phyloP scores from a whole-genome alignment of 176 grass and related monocot species.

The Ensete ventricosum region DNA sequence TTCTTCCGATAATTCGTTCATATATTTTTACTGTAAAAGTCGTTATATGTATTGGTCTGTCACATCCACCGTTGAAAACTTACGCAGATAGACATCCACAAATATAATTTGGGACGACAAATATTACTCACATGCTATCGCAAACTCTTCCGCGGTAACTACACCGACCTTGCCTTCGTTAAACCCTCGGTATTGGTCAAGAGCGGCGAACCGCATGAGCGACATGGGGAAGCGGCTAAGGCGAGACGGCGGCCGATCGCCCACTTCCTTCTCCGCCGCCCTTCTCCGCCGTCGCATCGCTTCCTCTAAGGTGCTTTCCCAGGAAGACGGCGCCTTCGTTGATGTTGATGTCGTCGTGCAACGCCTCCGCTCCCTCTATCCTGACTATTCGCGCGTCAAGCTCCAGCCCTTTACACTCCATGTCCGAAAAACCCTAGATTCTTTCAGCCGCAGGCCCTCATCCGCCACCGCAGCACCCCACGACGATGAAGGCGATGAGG shows the following conservation, averaged over 20 bases:
- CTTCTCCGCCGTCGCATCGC: conserved; percentile 37
- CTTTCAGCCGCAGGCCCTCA: conserved; percentile 4
- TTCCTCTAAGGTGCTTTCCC: conserved; percentile 5
- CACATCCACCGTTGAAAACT: no score
- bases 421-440: conserved; percentile 25
- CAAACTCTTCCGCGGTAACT: not conserved
- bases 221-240: not conserved
- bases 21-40: no score
- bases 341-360: conserved; percentile 38
- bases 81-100: no score
- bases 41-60: no score
- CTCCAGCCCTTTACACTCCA: conserved; percentile 31
- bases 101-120: not conserved
- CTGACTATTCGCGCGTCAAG: conserved; percentile 40
- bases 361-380: conserved; percentile 43
- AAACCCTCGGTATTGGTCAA: not conserved
- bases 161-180: not conserved
- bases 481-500: not conserved
- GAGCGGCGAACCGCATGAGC: not conserved
- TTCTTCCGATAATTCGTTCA: no score
- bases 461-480: conserved; percentile 15
- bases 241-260: not conserved
- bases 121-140: not conserved
- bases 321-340: conserved; percentile 21
- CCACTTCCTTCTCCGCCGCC: not conserved